Base-by-base conservation (phyloP, 768 basidiomycete species). In the Leccinum broughii region DNA sequence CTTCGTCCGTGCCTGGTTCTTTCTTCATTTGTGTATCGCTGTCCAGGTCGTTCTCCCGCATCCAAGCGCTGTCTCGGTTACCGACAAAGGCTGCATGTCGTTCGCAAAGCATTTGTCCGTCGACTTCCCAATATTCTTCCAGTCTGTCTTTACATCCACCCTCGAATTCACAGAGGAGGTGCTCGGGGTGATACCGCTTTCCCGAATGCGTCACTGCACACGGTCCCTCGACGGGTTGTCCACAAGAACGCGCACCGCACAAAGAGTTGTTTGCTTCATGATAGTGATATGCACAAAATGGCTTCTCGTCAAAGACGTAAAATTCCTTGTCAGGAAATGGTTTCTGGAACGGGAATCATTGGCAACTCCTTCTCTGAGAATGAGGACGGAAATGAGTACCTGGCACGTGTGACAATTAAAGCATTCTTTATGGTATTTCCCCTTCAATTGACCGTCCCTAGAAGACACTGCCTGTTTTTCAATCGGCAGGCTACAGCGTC, bases 291-390 rank as follows among this genome's bases (percentile, higher is more conserved):
- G 87, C 90, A 70, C 95, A 98, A 69, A 89, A 86, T 1, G 95
- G 95, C 69, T 90, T 92, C 56, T 93, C 92, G 68, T 90, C 92
- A 64, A 87, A 86, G 51, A 97, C 93, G 72, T 96, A 97, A 75
- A 98, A 97, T 11, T 86, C 84, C 72, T 89, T 90, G 74, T 93
- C 93, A 4, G 92, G 92, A 79, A 97, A 97, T 4, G 93, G 88
- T 85, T 87, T 84, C 89, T 92, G 71, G 30, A 41, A 61, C 3
- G 53, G 20, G 20, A 32, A 52, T 34, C n/a, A 20, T 70, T 20
- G 64, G 58, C 51, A 49, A 37, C 11, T 15, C 7, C 22, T 17
- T n/a, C 11, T 46, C 52, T 14, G 8, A 11, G 17, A 41, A 59
- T 20, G 10, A 55, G 54, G 59, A 51, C 17, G 28, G 49, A 52